A percentile compares a stretch with the other conserved stretches of the same genome.
Evolutionary conservation across 164 flowering plant genomes (phyloP).

Genomic region (Buxus sempervirens): DNA sequence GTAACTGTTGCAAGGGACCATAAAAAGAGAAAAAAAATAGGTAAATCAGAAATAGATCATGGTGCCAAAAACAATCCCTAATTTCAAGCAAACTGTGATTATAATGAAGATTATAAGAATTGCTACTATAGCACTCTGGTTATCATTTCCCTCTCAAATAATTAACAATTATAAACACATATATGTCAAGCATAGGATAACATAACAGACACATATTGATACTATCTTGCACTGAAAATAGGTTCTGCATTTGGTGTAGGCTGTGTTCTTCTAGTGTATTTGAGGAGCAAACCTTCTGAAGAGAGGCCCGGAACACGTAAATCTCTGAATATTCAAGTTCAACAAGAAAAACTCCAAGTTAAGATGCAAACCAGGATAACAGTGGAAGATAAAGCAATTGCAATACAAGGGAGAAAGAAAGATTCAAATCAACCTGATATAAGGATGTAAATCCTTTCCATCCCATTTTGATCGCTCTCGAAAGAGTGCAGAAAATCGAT

Average conservation of each 20-base stretch:
- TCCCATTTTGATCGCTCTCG: slow-evolving; percentile 79
- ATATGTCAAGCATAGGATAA: background rate
- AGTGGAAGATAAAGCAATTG: background rate
- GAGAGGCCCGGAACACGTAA: slow-evolving; percentile 84
- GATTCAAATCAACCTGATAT: slow-evolving; percentile 52
- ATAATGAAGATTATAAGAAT: background rate
- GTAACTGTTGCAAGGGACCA: no score
- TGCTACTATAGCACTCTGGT: background rate
- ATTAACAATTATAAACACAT: background rate
- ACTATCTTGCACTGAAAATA: slow-evolving; percentile 71
- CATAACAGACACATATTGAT: background rate
- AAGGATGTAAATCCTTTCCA: slow-evolving; percentile 82
- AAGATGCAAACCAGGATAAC: background rate
- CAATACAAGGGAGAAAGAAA: background rate
- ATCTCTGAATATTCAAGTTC: slow-evolving; percentile 50
- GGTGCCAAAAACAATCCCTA: no score
- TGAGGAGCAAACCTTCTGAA: slow-evolving; percentile 81
- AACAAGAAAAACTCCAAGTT: background rate
- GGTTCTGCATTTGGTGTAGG: slow-evolving; percentile 70
- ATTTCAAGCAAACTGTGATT: no score
- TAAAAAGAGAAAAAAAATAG: no score
- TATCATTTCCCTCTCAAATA: background rate
- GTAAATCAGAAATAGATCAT: no score
- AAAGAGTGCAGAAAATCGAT: slow-evolving; percentile 71
- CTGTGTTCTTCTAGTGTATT: slow-evolving; percentile 88